A percentile compares a stretch with the other conserved stretches of the same genome.
phyloP scores from a whole-genome alignment of 164 flowering plant species.

The Magnolia changhungtana region DNA sequence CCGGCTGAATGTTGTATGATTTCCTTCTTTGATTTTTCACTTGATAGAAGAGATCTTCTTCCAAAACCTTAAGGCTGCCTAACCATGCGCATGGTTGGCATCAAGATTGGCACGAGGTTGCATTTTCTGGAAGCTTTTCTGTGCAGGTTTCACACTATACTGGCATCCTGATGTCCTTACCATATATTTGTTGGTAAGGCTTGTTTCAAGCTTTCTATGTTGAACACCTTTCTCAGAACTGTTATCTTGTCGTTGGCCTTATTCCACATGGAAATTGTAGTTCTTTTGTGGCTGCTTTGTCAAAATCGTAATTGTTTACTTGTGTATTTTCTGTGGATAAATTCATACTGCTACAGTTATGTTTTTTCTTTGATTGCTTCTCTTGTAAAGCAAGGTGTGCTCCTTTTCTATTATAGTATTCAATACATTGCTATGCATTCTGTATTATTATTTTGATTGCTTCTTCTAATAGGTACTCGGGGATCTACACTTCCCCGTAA shows the following conservation, averaged over 20 bases:
- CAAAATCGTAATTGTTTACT: neutral
- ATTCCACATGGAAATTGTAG: neutral
- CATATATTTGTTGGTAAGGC: neutral
- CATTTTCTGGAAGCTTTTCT: too few species aligned
- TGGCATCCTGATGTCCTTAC: too few species aligned
- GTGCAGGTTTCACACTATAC: too few species aligned
- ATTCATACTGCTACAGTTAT: neutral
- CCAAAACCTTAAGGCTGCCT: too few species aligned
- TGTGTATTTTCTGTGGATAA: neutral
- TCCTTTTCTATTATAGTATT: neutral
- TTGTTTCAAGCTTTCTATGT: neutral
- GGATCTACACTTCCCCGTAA: slow-evolving; percentile 43
- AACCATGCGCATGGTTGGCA: too few species aligned
- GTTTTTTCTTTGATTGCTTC: neutral
- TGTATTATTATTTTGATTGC: too few species aligned
- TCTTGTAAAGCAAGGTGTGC: too few species aligned
- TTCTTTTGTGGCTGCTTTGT: neutral
- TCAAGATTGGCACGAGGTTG: too few species aligned
- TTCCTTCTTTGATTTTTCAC: too few species aligned
- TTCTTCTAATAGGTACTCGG: slow-evolving; percentile 40
- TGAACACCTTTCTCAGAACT: neutral
- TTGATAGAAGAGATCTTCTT: too few species aligned
- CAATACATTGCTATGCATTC: neutral
- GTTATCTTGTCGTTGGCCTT: neutral
- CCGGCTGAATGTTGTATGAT: too few species aligned